Evolutionary conservation across 768 basidiomycete genomes (phyloP).

Genomic region (Tephrocybe sp.): DNA sequence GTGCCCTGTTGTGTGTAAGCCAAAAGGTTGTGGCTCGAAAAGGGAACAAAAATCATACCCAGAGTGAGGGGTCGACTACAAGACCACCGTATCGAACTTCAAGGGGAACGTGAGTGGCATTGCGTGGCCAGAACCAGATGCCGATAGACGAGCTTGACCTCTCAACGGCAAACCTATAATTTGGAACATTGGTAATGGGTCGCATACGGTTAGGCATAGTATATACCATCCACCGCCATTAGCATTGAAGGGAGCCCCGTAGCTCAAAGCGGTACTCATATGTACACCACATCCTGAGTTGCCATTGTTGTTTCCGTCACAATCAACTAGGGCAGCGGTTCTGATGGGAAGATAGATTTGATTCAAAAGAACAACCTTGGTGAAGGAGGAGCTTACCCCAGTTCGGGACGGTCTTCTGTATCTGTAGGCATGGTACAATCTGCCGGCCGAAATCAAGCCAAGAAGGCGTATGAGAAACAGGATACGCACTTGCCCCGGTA

Average conservation of each 20-base stretch:
- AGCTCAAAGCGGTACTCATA: conserved; percentile 37
- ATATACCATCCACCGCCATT: conserved; percentile 59
- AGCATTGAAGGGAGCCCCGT: conserved; percentile 55
- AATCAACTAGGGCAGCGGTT: conserved; percentile 33
- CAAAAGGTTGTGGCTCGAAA: not conserved
- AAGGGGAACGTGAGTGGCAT: conserved; percentile 40
- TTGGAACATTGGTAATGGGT: not conserved
- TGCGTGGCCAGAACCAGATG: conserved; percentile 73
- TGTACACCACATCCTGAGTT: conserved; percentile 47
- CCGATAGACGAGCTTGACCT: conserved; percentile 53
- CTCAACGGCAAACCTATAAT: conserved; percentile 58
- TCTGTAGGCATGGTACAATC: conserved; percentile 41
- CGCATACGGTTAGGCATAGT: not conserved
- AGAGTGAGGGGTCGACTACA: conserved; percentile 43
- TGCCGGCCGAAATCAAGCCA: conserved; percentile 9
- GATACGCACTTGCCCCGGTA: conserved; percentile 24
- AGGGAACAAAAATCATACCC: conserved; percentile 46
- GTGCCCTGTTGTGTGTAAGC: conserved; percentile 36
- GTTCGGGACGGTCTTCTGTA: conserved; percentile 31
- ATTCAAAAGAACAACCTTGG: not conserved
- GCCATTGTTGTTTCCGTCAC: conserved; percentile 35
- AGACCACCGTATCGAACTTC: conserved; percentile 41
- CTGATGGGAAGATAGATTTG: conserved; percentile 9
- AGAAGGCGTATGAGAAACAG: not conserved
- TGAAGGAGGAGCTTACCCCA: conserved; percentile 35